Evolutionary conservation across 1,284 basidiomycete genomes (phyloP).

Genomic region (Heliocybe sulcata): DNA sequence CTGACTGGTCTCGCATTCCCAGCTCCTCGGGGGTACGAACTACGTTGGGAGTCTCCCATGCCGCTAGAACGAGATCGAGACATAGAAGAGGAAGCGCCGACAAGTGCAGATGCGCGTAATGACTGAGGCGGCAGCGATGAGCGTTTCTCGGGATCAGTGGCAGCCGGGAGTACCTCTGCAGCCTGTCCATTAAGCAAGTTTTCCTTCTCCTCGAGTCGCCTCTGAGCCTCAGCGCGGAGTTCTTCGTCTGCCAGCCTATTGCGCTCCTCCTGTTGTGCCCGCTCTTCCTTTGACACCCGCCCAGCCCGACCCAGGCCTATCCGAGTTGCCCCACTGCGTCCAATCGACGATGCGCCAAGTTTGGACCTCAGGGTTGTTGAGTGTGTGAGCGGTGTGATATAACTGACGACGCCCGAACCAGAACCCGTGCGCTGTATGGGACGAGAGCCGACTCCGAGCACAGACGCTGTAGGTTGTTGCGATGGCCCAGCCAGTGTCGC

Average conservation of each 20-base stretch:
- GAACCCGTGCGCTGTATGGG: constrained; percentile 60
- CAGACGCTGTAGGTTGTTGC: constrained; percentile 20
- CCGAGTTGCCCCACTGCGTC: neutral
- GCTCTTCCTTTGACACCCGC: neutral
- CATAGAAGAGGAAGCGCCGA: neutral
- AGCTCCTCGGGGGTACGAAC: constrained; percentile 22
- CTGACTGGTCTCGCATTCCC: constrained; percentile 27
- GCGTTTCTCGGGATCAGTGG: neutral
- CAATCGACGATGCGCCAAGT: constrained; percentile 10
- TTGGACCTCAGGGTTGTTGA: constrained; percentile 19
- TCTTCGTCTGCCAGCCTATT: neutral
- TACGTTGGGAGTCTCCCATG: constrained; percentile 15
- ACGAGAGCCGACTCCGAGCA: constrained; percentile 17
- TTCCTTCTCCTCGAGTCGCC: neutral
- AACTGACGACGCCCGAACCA: constrained; percentile 27
- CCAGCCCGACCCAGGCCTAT: neutral
- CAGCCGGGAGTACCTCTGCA: neutral
- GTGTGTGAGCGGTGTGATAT: constrained; percentile 10
- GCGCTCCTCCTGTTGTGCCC: neutral
- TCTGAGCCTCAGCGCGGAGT: neutral
- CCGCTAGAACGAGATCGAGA: constrained; percentile 13
- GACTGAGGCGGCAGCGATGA: neutral
- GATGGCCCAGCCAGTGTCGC: constrained; percentile 15
- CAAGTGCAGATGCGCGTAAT: constrained; percentile 2
- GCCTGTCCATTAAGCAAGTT: neutral